A percentile compares a stretch with the other conserved stretches of the same genome.
Evolutionary conservation across 2,329 filamentous ascomycete genomes (phyloP).

Genomic region (Paracorniculantispora psalliotae): DNA sequence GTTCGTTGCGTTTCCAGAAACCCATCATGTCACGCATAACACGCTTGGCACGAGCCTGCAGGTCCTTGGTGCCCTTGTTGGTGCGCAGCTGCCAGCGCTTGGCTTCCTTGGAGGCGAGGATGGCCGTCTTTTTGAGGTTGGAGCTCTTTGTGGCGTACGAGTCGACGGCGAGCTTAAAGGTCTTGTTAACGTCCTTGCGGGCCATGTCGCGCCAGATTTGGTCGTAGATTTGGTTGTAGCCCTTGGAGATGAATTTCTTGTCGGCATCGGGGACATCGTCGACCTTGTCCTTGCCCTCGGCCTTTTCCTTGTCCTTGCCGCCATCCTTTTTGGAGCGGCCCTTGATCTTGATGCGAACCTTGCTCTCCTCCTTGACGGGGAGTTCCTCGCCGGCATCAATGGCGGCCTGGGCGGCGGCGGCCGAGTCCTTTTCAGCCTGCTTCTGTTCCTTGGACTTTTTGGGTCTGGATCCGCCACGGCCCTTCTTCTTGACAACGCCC

Average conservation of each 20-base stretch:
- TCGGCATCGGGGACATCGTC: constrained; percentile 51
- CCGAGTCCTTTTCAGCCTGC: constrained; percentile 73
- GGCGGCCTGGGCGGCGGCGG: constrained; percentile 82
- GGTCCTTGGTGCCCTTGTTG: constrained; percentile 97
- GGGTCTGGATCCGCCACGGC: constrained; percentile 60
- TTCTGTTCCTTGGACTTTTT: constrained; percentile 91
- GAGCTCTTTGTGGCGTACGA: constrained; percentile 83
- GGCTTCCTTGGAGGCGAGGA: constrained; percentile 93
- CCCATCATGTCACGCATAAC: constrained; percentile 99
- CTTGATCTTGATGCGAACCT: constrained; percentile 62
- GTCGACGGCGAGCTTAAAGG: constrained; percentile 79
- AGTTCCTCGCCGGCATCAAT: constrained; percentile 73
- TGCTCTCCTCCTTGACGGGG: constrained; percentile 50
- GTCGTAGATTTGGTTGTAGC: constrained; percentile 94
- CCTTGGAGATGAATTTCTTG: constrained; percentile 76
- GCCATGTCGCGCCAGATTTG: constrained; percentile 96
- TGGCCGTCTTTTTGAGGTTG: constrained; percentile 97
- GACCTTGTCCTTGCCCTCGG: constrained; percentile 44
- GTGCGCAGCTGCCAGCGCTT: constrained; percentile 95
- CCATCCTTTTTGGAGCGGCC: constrained; percentile 40
- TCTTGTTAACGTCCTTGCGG: constrained; percentile 88
- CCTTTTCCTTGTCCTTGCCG: constrained; percentile 38
- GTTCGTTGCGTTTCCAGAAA: constrained; percentile 99
- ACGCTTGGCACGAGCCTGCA: constrained; percentile 92
- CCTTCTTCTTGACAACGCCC: constrained; percentile 46